Conservation (phyloP, 768 basidiomycete species). For the Austroboletus eburneus region DNA sequence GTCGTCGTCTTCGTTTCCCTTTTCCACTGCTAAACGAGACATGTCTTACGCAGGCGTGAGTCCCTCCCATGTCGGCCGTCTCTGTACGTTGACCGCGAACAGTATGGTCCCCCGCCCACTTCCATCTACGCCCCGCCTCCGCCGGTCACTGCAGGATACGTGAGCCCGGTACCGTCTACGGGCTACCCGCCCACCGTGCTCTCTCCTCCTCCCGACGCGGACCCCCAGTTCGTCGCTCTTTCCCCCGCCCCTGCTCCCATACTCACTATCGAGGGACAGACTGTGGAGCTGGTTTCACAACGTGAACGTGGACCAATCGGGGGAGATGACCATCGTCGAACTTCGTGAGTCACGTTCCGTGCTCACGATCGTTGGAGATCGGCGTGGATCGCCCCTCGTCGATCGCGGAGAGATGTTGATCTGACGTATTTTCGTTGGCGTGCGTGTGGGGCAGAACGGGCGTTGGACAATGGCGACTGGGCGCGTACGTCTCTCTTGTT, state of each 20-base stretch:
- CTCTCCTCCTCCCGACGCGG: slow-evolving; percentile 49
- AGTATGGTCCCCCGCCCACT: slow-evolving; percentile 9
- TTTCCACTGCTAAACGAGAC: too few relatives aligned
- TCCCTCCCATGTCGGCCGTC: neutral
- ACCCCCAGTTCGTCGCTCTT: slow-evolving; percentile 58
- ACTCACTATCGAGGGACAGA: slow-evolving; percentile 31
- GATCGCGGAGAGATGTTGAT: neutral
- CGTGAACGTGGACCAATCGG: slow-evolving; percentile 69
- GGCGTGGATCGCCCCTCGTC: too few relatives aligned
- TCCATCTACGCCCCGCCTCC: slow-evolving; percentile 6
- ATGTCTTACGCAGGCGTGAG: slow-evolving; percentile 23
- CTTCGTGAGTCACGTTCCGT: slow-evolving; percentile 48
- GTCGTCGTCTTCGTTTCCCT: slow-evolving; percentile 3
- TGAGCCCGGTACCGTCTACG: slow-evolving; percentile 2
- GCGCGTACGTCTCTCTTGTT: slow-evolving; percentile 47
- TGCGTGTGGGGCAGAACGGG: slow-evolving; percentile 35
- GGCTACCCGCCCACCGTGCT: slow-evolving; percentile 11
- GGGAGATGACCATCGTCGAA: slow-evolving; percentile 58
- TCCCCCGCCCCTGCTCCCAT: neutral
- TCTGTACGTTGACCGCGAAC: neutral
- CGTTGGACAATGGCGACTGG: slow-evolving; percentile 66
- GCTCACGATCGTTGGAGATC: neutral
- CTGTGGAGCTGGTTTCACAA: slow-evolving; percentile 70
- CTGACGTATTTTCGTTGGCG: neutral
- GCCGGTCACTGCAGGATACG: neutral